Conservation (phyloP, 768 basidiomycete species). For the Leccinum variicolor region DNA sequence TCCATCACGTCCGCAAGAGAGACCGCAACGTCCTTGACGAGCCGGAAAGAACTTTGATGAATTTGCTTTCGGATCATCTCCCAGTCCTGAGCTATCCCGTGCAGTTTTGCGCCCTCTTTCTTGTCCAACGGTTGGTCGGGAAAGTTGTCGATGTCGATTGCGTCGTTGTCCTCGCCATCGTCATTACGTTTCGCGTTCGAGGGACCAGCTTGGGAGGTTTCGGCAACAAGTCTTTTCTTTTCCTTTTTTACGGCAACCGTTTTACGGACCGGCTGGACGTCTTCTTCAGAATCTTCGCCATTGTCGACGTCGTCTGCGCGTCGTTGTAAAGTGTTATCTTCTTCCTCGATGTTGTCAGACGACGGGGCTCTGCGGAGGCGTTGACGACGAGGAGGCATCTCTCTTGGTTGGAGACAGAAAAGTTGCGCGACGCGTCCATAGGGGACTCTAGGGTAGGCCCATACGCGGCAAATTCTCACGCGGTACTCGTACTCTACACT, state of each 20-base stretch:
- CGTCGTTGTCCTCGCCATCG: constrained; percentile 45
- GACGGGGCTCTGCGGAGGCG: constrained; percentile 44
- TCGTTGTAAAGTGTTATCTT: constrained; percentile 39
- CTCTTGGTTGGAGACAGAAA: constrained; percentile 7
- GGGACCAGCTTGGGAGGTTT: constrained; percentile 22
- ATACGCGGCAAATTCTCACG: constrained; percentile 22
- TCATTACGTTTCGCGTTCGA: constrained; percentile 15
- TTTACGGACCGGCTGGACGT: constrained; percentile 37
- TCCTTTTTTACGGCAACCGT: constrained; percentile 26
- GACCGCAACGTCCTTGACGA: constrained; percentile 51
- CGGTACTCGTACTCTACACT: neutral
- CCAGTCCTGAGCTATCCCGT: constrained; percentile 65
- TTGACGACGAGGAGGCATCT: constrained; percentile 39
- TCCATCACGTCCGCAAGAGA: constrained; percentile 63
- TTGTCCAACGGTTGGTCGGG: constrained; percentile 62
- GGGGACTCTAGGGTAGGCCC: constrained; percentile 28
- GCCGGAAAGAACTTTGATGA: constrained; percentile 39
- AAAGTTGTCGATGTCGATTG: constrained; percentile 61
- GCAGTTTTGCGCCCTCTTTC: constrained; percentile 49
- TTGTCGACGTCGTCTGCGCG: constrained; percentile 39
- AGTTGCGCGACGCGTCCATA: constrained; percentile 21
- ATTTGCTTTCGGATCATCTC: constrained; percentile 47
- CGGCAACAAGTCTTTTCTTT: constrained; percentile 17
- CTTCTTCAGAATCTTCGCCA: constrained; percentile 34
- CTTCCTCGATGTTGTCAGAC: constrained; percentile 59